These are phyloP conservation scores for Cronartium quercuum DNA, from an alignment of 1,284 basidiomycete genomes.

Conservation along the genomic window DNA sequence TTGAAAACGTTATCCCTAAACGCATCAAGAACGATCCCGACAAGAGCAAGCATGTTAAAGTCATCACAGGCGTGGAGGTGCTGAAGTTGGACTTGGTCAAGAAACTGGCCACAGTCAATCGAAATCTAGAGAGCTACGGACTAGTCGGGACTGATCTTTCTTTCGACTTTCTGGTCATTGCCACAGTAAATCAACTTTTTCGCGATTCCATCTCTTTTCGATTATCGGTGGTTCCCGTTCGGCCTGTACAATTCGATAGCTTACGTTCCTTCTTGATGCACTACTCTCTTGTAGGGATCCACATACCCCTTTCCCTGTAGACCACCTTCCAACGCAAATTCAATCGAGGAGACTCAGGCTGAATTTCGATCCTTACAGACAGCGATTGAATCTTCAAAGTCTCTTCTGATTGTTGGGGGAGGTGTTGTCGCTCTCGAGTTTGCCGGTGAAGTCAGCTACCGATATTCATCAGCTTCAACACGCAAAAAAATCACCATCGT, in stretches of 20 bases:
- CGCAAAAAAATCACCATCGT: conserved; percentile 26
- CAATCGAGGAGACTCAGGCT: conserved; percentile 3
- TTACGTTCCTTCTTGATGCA: not conserved
- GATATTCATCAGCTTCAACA: not conserved
- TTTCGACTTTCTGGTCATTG: conserved; percentile 30
- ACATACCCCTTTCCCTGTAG: conserved; percentile 30
- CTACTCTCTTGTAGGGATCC: conserved; percentile 2
- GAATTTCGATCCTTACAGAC: not conserved
- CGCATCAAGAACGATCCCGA: conserved; percentile 4
- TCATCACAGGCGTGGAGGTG: conserved; percentile 20
- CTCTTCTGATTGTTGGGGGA: conserved; percentile 25
- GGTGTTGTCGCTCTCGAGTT: conserved; percentile 34
- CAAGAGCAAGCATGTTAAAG: not conserved
- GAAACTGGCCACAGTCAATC: not conserved
- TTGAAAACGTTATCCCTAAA: conserved; percentile 15
- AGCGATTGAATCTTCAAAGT: not conserved
- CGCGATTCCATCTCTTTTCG: not conserved
- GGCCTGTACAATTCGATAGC: not conserved
- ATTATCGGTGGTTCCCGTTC: no score
- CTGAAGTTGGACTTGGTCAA: conserved; percentile 8
- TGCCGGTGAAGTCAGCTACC: conserved; percentile 22
- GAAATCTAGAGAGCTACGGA: conserved; percentile 1
- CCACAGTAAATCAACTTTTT: conserved; percentile 13
- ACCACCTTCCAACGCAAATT: not conserved
- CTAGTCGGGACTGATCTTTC: conserved; percentile 3